A percentile compares a stretch with the other conserved stretches of the same genome.
These are phyloP conservation scores for Xylariaceae sp. DNA, from an alignment of 2,329 filamentous ascomycete genomes.

Conservation along the genomic window DNA sequence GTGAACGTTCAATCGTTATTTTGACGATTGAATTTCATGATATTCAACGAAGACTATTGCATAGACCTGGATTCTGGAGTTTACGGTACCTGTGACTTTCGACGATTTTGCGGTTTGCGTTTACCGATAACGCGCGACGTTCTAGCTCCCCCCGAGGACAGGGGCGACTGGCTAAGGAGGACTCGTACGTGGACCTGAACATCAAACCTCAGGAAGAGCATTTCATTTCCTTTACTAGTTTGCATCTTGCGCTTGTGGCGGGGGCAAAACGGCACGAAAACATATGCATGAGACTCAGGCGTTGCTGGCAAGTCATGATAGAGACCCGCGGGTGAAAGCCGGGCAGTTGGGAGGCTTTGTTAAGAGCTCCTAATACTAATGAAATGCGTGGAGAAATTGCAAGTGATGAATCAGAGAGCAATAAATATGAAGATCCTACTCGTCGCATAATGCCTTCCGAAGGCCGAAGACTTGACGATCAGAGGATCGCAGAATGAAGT, in stretches of 20 bases:
- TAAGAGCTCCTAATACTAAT: conserved; percentile 16
- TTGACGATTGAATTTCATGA: conserved; percentile 18
- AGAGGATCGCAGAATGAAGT: too few relatives aligned
- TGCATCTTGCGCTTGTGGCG: conserved; percentile 13
- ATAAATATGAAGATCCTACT: conserved; percentile 1
- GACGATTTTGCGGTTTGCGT: neutral
- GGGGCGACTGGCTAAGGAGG: too few relatives aligned
- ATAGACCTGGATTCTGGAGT: conserved; percentile 35
- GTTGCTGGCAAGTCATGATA: conserved; percentile 31
- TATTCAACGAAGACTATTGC: conserved; percentile 24
- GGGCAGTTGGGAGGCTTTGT: conserved; percentile 17
- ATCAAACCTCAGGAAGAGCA: neutral
- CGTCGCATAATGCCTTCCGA: too few relatives aligned
- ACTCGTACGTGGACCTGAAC: neutral
- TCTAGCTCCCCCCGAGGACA: conserved; percentile 11
- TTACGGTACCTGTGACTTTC: conserved; percentile 18
- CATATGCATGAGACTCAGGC: conserved; percentile 29
- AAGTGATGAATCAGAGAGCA: neutral
- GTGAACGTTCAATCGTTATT: conserved; percentile 3
- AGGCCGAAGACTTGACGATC: too few relatives aligned
- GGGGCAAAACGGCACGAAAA: conserved; percentile 20
- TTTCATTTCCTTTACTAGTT: conserved; percentile 10
- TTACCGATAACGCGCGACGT: conserved; percentile 8
- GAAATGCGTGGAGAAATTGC: conserved; percentile 8
- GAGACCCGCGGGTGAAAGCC: conserved; percentile 22